Evolutionary conservation across 2,329 filamentous ascomycete species (phyloP), one percentile per base, ranked within the genome.

Genomic region (Cytospora piceicola): DNA sequence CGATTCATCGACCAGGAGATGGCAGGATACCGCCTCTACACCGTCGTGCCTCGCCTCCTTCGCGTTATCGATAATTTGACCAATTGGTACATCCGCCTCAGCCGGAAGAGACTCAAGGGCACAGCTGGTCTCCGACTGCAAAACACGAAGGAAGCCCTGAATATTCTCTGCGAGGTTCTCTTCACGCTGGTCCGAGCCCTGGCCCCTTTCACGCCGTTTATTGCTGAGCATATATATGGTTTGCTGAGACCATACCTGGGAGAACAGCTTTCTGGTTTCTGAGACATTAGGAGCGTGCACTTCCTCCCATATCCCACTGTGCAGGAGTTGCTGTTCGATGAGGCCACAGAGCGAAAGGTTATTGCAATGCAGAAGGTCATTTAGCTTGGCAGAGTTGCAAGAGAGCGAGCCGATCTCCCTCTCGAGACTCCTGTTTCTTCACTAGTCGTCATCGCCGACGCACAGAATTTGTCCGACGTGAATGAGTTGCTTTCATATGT

Each of bases 21-120:
- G 94, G 8, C 62, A 82, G 88, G 81, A 8, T 93, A 93, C 75
- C 89, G 90, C 51, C 79, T 93, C 34, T 97, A 97, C 77, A 97
- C 94, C 1, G 94, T 97, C 52, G 93, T 97, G 55, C 94, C 94
- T 9, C 86, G 91, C 68, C 81, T 97, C 65, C 84, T 96, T 22
- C 85, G 85, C 64, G 85, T 96, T 73, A 96, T 97, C 70, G 94
- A 97, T 74, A 93, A 96, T 78, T 93, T 91, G 3, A 97, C 94
- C n/a, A 97, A 97, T 78, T 97, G 93, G 94, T 97, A 97, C 79
- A 97, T 97, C 76, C 87, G 93, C 68, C 96, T 97, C 82, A 97
- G 97, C 81, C 87, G 94, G 61, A 91, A 91, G 77, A 88, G 93
- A 61, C 83, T 97, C 70, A 97, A 97, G 86, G 94, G 93, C 53